A percentile compares a stretch with the other conserved stretches of the same genome.
Evolutionary conservation across 768 basidiomycete genomes (phyloP).

Genomic region (Hebeloma cylindrosporum): DNA sequence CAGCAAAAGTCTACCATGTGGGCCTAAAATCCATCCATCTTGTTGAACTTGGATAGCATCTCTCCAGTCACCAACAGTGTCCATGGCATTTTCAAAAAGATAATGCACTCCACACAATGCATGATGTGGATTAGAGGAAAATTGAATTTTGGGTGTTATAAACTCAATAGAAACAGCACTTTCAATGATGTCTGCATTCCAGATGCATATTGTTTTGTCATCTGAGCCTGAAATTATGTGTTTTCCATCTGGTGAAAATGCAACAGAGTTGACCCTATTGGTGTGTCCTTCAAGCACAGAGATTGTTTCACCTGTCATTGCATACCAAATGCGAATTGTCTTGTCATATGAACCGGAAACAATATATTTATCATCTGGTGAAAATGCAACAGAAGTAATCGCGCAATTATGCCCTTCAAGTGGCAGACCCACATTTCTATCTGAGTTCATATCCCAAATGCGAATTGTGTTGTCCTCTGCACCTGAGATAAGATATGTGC

Average conservation of each 20-base stretch:
- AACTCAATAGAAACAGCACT: neutral
- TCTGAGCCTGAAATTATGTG: slow-evolving; percentile 11
- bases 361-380: slow-evolving; percentile 24
- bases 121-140: neutral
- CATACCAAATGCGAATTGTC: slow-evolving; percentile 28
- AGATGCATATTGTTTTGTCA: slow-evolving; percentile 4
- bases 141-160: neutral
- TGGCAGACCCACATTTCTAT: too few species aligned
- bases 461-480: too few species aligned
- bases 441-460: too few species aligned
- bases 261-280: slow-evolving; percentile 7
- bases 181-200: too few species aligned
- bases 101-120: neutral
- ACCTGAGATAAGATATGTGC: slow-evolving; percentile 9
- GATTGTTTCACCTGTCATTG: slow-evolving; percentile 7
- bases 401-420: slow-evolving; percentile 14
- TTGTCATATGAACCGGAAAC: slow-evolving; percentile 24
- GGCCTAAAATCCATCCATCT: neutral
- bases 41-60: neutral
- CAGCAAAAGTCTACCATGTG: neutral
- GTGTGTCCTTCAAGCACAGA: slow-evolving; percentile 18
- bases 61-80: slow-evolving; percentile 1
- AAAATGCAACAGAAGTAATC: slow-evolving; percentile 18
- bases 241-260: slow-evolving; percentile 15
- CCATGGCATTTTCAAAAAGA: neutral